phyloP scores from a whole-genome alignment of 768 basidiomycete genomes.

The Suillus occidentalis region DNA sequence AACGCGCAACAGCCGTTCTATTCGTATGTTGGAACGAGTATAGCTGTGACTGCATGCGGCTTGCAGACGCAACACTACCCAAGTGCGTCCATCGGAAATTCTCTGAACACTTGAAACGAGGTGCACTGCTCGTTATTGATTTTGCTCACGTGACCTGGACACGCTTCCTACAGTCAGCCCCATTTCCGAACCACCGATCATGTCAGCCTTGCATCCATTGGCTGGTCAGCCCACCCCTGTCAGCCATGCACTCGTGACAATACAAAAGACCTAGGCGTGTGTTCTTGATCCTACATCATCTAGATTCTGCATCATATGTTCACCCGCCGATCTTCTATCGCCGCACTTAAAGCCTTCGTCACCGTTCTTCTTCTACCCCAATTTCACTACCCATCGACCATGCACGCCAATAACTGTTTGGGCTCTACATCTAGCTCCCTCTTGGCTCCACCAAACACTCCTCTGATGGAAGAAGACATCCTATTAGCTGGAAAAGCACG shows the following conservation, averaged over 20 bases:
- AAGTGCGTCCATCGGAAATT: not conserved
- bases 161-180: conserved; percentile 1
- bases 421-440: conserved; percentile 3
- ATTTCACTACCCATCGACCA: conserved; percentile 9
- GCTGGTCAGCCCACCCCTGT: conserved; percentile 12
- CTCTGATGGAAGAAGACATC: conserved; percentile 20
- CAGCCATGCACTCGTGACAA: conserved; percentile 13
- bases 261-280: conserved; percentile 8
- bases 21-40: not conserved
- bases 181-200: not conserved
- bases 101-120: not conserved
- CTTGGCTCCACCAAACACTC: conserved; percentile 10
- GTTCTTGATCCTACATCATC: not conserved
- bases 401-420: conserved; percentile 7
- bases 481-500: conserved; percentile 24
- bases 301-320: conserved; percentile 2
- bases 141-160: not conserved
- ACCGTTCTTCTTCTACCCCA: conserved; percentile 9
- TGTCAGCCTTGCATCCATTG: not conserved
- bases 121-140: not conserved
- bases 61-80: not conserved
- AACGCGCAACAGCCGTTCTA: not conserved
- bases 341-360: conserved; percentile 4
- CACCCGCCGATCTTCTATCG: not conserved
- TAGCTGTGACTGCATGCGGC: not conserved